Evolutionary conservation across 1,139 yeast genomes (phyloP), one percentile per base, ranked within the genome.

Genomic region (Schwanniomyces etchellsii): DNA sequence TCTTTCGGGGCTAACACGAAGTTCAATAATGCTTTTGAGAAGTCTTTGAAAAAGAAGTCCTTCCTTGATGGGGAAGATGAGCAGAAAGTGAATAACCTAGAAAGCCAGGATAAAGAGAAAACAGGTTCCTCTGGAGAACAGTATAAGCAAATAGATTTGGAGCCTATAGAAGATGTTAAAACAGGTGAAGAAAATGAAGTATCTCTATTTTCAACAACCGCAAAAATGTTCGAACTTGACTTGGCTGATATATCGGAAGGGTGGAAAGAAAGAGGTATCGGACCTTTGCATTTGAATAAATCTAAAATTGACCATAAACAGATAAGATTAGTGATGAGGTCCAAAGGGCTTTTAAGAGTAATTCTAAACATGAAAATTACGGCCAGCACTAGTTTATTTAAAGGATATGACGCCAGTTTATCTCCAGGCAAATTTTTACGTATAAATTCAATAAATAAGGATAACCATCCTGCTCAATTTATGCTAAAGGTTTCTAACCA

Each of bases 181-280:
- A 86, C 97, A 0, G 98, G 98, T 2, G 98, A 93, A 55, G 98
- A 91, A 52, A 69, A 77, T 34, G 98, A 93, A 52, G 64, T 64
- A 26, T 74, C 85, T 0, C 56, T 80, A 6, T 85, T 75, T 52
- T 74, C 75, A 25, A 70, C 82, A 27, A 77, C 81, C 26, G 88
- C 94, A 10, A 86, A 89, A 50, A 61, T 91, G 13, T 93, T 88
- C 50, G 85, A 80, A 31, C 61, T 86, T 42, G 78, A 82, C 42
- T 60, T 89, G 24, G 60, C 79, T 1, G 69, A 74, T 25, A 69
- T 82, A 1, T 55, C 70, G 9, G 74, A 70, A 16, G 96, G 96
- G 2, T 93, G 99, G 98, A 91, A 84, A 52, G 98, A 93, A 55
- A 74, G 95, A 46, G 99, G 98, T 12, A 70, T 82, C 24, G 99